Evolutionary conservation across 2,329 filamentous ascomycete genomes (phyloP), one percentile per base, ranked within the genome.

Genomic region (Diaporthe humulicola): DNA sequence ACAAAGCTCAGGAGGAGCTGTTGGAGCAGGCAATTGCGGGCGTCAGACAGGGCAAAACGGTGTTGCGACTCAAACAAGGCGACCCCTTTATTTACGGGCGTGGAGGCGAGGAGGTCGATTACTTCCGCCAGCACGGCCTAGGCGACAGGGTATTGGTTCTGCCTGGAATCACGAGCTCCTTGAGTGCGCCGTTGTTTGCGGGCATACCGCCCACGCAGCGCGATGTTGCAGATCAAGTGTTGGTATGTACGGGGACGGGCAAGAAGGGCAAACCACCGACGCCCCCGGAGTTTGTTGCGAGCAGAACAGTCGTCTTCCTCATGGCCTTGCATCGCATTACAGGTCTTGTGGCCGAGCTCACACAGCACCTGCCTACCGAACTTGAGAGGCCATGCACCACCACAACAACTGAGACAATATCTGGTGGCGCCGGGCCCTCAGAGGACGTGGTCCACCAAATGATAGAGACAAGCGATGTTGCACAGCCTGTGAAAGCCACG

Each of bases 51-150:
- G 97, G 97, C 17, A 92, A 94, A 82, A 94, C 91, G 1, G 97
- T 99, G 0, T 88, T 99, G 45, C 90, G 97, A 4, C 88, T 99
- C 58, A 99, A 99, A 86, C 97, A 99, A 83, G 97, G 97, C 60
- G 97, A 99, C 80, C 97, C 97, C 0, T 99, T 98, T 84, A 91
- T 99, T 52, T 99, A 98, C 84, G 97, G 97, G 52, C 92, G 97
- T 52, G 97, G 97, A 73, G 97, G 95, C 45, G 97, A 99, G 83
- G 97, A 99, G 83, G 94, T 95, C 52, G 90, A 91, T 40, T 98
- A 94, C 82, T 98, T 99, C 88, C 87, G 92, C 2, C 85, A 86
- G 4, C 89, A 93, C 64, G 95, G 95, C 2, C 92, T 93, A 74
- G 89, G 88, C 7, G 90, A 92, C 15, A 85, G 83, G 14, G 87